Percentiles rank a stretch among this genome's conserved stretches.
Evolutionary conservation across 768 basidiomycete genomes (phyloP).

Genomic region (Trametes villosa): DNA sequence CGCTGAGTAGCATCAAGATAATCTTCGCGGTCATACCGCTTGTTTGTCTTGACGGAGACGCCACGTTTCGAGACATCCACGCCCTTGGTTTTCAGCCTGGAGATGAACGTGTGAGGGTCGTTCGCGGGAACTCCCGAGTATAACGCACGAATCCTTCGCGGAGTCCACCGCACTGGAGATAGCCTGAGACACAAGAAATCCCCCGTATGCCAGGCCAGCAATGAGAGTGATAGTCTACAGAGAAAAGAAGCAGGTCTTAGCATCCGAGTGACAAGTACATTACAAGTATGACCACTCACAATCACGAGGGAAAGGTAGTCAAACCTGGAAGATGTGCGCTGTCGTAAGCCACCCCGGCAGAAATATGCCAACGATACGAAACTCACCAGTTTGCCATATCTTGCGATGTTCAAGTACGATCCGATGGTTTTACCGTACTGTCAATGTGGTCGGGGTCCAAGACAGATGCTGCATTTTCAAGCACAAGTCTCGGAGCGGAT

Average conservation of each 20-base stretch:
- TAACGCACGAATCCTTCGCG: constrained; percentile 61
- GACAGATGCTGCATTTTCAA: too few relatives aligned
- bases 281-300: constrained; percentile 34
- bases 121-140: neutral
- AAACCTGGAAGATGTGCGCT: constrained; percentile 33
- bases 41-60: constrained; percentile 66
- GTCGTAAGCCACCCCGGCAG: too few relatives aligned
- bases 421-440: neutral
- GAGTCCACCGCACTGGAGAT: constrained; percentile 49
- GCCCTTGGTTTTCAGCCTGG: constrained; percentile 61
- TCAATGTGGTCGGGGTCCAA: neutral
- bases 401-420: neutral
- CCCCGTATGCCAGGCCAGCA: constrained; percentile 49
- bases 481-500: neutral
- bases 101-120: neutral
- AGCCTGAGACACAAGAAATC: constrained; percentile 42
- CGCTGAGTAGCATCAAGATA: constrained; percentile 78
- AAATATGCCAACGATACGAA: neutral
- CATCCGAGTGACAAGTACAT: neutral
- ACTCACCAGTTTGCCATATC: neutral
- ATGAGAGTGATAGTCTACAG: constrained; percentile 52
- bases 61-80: constrained; percentile 61
- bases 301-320: constrained; percentile 47
- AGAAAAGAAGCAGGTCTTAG: neutral
- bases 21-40: constrained; percentile 60